Base-by-base conservation (phyloP, 192 early-diverging fungal species). In the Podila verticillata region DNA sequence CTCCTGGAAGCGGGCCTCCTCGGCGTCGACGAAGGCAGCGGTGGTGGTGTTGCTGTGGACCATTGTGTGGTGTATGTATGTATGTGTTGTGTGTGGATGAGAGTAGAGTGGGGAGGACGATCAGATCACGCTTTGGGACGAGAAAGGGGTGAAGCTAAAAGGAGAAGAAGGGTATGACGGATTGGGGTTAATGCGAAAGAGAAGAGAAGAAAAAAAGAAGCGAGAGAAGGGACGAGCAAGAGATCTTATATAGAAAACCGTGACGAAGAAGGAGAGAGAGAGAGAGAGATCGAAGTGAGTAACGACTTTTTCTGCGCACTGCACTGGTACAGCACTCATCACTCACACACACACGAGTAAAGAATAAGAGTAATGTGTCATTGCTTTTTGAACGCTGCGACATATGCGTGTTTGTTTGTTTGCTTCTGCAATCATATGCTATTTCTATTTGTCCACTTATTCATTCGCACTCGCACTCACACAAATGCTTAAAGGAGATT, bases 1-100 rank as follows among this genome's bases (percentile, higher is more conserved):
- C 59, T 87, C 69, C 63, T 93, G 87, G 89, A 97, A 97, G 49
- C 66, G 73, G 61, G 84, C 85, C 84, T 94, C 84, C 84, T 94
- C 93, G 68, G 92, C 89, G 39, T 85, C 82, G 57, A 88, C 56
- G 58, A 75, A 79, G 12, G 83, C 67, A 30, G 77, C 69, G 30
- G 75, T 73, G 68, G 83, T 57, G 36, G 83, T 84, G 65, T 65
- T 79, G 22, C 61, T 65, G 58, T 70, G 74, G 47, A 61, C 75
- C 82, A 85, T 83, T 65, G 44, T 84, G 70, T 29, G 4, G 70
- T 29, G 4, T 12, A 35, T 47, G 36, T 36, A 29, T 9, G 39
- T n/a, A 34, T 63, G 61, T 30, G 47, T 26, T 57, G 63, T 17
- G 39, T 22, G 35, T 60, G 26, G 3, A 19, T 28, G 30, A 19